Base-by-base conservation (phyloP, 345 rosid genomes). In the Aquilaria sinensis region DNA sequence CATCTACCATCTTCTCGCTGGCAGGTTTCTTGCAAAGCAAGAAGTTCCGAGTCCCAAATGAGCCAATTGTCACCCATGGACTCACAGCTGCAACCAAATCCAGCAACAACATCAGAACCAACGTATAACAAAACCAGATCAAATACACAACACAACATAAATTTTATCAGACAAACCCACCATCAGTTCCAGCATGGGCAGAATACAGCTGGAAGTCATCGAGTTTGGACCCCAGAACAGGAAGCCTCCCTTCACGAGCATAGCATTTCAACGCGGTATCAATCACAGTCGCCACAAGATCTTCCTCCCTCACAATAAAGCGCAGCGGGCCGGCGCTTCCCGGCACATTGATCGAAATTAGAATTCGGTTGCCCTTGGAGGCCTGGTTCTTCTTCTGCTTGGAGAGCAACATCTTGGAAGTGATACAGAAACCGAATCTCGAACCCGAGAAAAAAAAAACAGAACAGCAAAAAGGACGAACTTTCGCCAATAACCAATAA, bases 261-360 rank as follows among this genome's bases (percentile, higher is more conserved):
- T 92, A 92, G 16, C 69, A 62, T 67, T 92, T 92, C 66, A 92
- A 75, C 10, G 86, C 85, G 23, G 90, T 82, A 34, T 87, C 89
- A n/a, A 92, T 92, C 7, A 92, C 92, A 6, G 84, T 80, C 15
- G 77, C 86, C 2, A 89, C 92, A 10, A 81, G 78, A 66, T 89
- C 90, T 13, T 77, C 77, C 67, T 92, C 96, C 56, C 71, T 75
- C 2, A 88, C 92, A 12, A 92, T 86, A 60, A 89, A 85, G 29
- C 98, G 90, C 73, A 92, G 83, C 72, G 96, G 96, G 29, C 96
- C 96, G 0, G 98, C 90, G 67, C 96, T 92, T 12, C 98, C 96
- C 49, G 85, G 41, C 56, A 92, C 95, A 6, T 83, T 89, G 58
- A 92, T 75, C 73, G 82, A 86, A 31, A 89, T 79, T 23, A 92